These are phyloP conservation scores for Narthecium ossifragum DNA, from an alignment of 106 monocot species.

Conservation along the genomic window DNA sequence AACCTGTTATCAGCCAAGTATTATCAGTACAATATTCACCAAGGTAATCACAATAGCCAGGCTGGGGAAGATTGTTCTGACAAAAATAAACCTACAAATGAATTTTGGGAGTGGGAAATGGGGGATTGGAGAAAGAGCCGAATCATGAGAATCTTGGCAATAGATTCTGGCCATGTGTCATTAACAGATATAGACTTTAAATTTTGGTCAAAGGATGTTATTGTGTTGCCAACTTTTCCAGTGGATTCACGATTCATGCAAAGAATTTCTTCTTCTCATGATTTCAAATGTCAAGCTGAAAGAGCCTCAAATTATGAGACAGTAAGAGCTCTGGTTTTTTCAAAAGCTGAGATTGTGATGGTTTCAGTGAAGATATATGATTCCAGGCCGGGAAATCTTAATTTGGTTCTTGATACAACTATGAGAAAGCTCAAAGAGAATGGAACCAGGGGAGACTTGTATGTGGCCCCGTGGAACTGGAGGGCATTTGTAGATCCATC, in stretches of 20 bases:
- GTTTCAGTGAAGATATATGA: slow-evolving; percentile 84
- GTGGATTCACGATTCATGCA: slow-evolving; percentile 92
- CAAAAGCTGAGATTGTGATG: slow-evolving; percentile 34
- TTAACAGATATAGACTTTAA: slow-evolving; percentile 65
- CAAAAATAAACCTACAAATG: slow-evolving; percentile 25
- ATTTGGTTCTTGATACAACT: slow-evolving; percentile 53
- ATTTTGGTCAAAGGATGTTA: slow-evolving; percentile 46
- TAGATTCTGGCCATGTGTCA: slow-evolving; percentile 88
- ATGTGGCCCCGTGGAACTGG: slow-evolving; percentile 80
- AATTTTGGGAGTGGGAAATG: slow-evolving; percentile 99
- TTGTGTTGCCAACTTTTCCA: slow-evolving; percentile 85
- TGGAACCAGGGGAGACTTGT: slow-evolving; percentile 61
- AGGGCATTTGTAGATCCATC: slow-evolving; percentile 77
- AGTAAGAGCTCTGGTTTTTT: slow-evolving; percentile 79
- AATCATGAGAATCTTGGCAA: slow-evolving; percentile 66
- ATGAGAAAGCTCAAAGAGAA: slow-evolving; percentile 59
- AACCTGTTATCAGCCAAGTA: slow-evolving; percentile 29
- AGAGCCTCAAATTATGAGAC: slow-evolving; percentile 41
- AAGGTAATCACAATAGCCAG: slow-evolving; percentile 13
- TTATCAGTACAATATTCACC: slow-evolving; percentile 67
- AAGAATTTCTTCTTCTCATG: slow-evolving; percentile 38
- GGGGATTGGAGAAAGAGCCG: slow-evolving; percentile 93
- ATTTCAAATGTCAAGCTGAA: slow-evolving; percentile 48
- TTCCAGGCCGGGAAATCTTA: slow-evolving; percentile 45
- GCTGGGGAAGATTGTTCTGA: slow-evolving; percentile 34